Base-by-base conservation (phyloP, 805 yeast genomes). In the Scheffersomyces lignosus region DNA sequence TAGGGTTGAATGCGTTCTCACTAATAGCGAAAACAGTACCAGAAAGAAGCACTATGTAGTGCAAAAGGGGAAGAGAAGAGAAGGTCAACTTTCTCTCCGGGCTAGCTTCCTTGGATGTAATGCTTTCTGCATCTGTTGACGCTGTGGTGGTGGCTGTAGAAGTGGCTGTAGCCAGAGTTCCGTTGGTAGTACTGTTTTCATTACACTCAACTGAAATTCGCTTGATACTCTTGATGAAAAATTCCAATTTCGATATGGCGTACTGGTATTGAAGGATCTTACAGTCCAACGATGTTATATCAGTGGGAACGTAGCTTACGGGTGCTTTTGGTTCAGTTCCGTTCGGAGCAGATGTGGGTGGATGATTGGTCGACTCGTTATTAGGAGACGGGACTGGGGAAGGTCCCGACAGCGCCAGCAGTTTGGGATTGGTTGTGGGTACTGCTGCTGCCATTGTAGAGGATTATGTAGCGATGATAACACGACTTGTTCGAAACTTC, bases 191-290 rank as follows among this genome's bases (percentile, higher is more conserved):
- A n/a, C 31, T 17, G 16, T 15, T 18, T 62, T 56, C 18, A 29
- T 18, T 18, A 15, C 31, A 26, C 31, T 47, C 48, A 27, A 51
- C 35, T 2, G 29, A 48, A 18, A 71, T 42, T 1, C 51, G 33
- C 16, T 46, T 55, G n/a, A 74, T 47, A 16, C 66, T 52, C 13
- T 64, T 54, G 3, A 60, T 41, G 31, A 74, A 53, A 23, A 58
- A 56, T 25, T 62, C 62, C 17, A 80, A 49, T 49, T 80, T 80
- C 38, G 59, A 52, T 3, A 73, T 60, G 7, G 80, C 75, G 47
- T 77, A 77, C 37, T 71, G 73, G 54, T 75, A 83, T 52, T 83
- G 86, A 3, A 82, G 56, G 15, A 79, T 65, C 42, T 73, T 73
- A 10, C 80, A 77, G 45, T 81, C 88, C 32, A 71, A 61, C 2